Percentiles rank a stretch among this genome's conserved stretches.
phyloP scores from a whole-genome alignment of 345 rosid species.

The Rhodomyrtus tomentosa region DNA sequence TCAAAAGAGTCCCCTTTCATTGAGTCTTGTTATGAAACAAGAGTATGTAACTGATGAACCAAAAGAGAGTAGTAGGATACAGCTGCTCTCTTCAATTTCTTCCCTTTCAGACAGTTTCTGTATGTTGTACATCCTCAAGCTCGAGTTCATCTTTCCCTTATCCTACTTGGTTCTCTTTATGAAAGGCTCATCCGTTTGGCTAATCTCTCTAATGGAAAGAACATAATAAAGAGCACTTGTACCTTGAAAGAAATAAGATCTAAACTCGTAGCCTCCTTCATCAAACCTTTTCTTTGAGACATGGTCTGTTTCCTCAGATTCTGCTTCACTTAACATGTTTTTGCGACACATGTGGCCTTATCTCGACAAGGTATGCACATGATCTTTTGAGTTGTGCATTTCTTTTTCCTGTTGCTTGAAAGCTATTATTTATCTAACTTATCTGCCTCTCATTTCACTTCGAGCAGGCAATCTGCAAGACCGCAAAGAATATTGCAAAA shows the following conservation, averaged over 20 bases:
- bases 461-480: slow-evolving; percentile 76
- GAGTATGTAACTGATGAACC: neutral
- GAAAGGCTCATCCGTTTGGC: slow-evolving; percentile 19
- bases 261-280: neutral
- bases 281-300: slow-evolving; percentile 38
- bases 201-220: slow-evolving; percentile 16
- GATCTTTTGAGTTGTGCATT: neutral
- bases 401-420: neutral
- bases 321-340: slow-evolving; percentile 49
- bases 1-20: neutral
- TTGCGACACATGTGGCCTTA: slow-evolving; percentile 83
- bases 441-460: neutral
- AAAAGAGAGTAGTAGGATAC: slow-evolving; percentile 2
- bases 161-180: slow-evolving; percentile 34
- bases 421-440: neutral
- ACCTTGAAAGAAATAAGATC: neutral
- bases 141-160: slow-evolving; percentile 17
- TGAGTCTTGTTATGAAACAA: neutral
- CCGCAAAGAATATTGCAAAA: slow-evolving; percentile 47
- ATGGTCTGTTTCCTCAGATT: slow-evolving; percentile 19
- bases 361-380: slow-evolving; percentile 68
- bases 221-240: slow-evolving; percentile 6
- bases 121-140: slow-evolving; percentile 16
- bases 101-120: slow-evolving; percentile 33
- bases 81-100: slow-evolving; percentile 30